Evolutionary conservation across 441 rosid genomes (phyloP).

Genomic region (Adansonia gregorii): DNA sequence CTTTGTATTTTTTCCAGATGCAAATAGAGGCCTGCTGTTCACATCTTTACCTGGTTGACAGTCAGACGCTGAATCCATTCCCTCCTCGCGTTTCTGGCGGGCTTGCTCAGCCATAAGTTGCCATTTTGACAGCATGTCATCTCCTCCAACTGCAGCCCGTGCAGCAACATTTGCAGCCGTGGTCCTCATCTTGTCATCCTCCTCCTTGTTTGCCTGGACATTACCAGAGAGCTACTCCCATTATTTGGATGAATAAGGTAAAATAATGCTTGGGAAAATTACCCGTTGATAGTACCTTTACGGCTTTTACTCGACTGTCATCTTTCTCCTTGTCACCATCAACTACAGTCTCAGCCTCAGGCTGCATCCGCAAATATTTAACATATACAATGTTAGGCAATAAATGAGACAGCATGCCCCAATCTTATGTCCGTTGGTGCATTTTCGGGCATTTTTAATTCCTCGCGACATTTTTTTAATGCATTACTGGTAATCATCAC

Average conservation of each 20-base stretch:
- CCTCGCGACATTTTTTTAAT: neutral
- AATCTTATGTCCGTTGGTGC: neutral
- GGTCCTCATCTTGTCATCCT: constrained; percentile 95
- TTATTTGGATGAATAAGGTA: constrained; percentile 4
- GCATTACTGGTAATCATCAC: constrained; percentile 16
- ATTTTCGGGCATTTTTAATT: neutral
- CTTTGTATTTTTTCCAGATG: constrained; percentile 52
- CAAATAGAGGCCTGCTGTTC: constrained; percentile 43
- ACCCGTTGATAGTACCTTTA: constrained; percentile 55
- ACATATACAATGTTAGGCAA: constrained; percentile 8
- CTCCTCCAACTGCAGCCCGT: constrained; percentile 96
- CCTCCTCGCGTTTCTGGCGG: constrained; percentile 78
- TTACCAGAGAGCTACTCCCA: neutral
- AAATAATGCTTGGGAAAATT: neutral
- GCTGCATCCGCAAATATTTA: constrained; percentile 55
- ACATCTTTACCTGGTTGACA: constrained; percentile 63
- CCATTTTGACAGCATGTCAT: constrained; percentile 91
- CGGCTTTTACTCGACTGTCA: constrained; percentile 57
- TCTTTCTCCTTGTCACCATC: constrained; percentile 90
- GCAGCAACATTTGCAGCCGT: constrained; percentile 99
- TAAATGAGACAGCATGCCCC: neutral
- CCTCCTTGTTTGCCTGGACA: constrained; percentile 77
- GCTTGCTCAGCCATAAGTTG: constrained; percentile 97
- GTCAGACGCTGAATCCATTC: constrained; percentile 48
- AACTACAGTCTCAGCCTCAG: constrained; percentile 61